Percentiles rank a stretch among this genome's conserved stretches.
phyloP scores from a whole-genome alignment of 2,329 filamentous ascomycete species.

The Domatiomyces catenatus region DNA sequence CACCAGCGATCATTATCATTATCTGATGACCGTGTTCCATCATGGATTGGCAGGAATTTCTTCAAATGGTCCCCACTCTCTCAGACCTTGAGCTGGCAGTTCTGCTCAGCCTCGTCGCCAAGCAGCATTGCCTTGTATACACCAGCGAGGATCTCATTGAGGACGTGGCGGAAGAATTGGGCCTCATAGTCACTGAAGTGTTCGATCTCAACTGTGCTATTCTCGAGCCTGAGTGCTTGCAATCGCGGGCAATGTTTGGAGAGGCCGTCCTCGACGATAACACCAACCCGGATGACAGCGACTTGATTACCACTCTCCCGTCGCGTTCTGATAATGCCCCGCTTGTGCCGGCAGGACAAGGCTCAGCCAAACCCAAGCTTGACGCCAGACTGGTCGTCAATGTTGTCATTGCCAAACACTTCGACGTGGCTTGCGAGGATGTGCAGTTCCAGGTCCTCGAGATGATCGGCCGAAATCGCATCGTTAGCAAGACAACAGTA shows the following conservation, averaged over 20 bases:
- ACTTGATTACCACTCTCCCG: slow-evolving; percentile 5
- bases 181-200: slow-evolving; percentile 50
- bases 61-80: slow-evolving; percentile 58
- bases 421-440: slow-evolving; percentile 55
- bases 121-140: slow-evolving; percentile 80
- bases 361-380: slow-evolving; percentile 18
- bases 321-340: slow-evolving; percentile 2
- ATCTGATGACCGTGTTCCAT: slow-evolving; percentile 4
- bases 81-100: slow-evolving; percentile 79
- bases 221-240: slow-evolving; percentile 56
- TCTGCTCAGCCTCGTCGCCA: slow-evolving; percentile 62
- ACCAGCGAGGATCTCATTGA: slow-evolving; percentile 48
- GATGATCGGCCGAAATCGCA: slow-evolving; percentile 63
- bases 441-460: slow-evolving; percentile 70
- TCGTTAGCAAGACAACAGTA: slow-evolving; percentile 60
- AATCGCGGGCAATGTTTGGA: slow-evolving; percentile 68
- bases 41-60: slow-evolving; percentile 49
- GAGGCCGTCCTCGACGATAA: slow-evolving; percentile 45
- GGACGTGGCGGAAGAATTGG: slow-evolving; percentile 57
- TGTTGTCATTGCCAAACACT: slow-evolving; percentile 64
- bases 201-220: slow-evolving; percentile 59
- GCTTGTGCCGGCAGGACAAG: slow-evolving; percentile 1
- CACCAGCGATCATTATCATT: neutral
- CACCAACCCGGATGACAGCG: slow-evolving; percentile 6
- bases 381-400: slow-evolving; percentile 54